These are phyloP conservation scores for Durio zibethinus DNA, from an alignment of 345 rosid species.

Conservation along the genomic window DNA sequence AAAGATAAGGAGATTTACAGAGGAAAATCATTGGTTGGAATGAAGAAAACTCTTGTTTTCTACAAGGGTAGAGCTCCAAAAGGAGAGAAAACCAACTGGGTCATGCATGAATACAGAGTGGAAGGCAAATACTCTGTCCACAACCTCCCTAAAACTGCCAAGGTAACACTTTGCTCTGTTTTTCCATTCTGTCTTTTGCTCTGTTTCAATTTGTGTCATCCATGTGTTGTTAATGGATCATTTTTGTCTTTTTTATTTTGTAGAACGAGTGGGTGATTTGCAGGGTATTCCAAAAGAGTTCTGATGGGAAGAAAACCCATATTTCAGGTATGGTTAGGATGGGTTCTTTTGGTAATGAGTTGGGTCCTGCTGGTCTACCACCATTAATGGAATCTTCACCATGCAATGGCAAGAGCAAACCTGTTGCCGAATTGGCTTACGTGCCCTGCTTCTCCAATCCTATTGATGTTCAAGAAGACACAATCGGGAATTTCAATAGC, in stretches of 20 bases:
- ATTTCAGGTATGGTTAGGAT: conserved; percentile 41
- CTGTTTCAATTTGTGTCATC: not conserved
- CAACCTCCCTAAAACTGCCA: conserved; percentile 74
- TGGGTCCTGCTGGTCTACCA: conserved; percentile 46
- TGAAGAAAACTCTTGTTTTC: conserved; percentile 93
- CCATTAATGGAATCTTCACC: conserved; percentile 63
- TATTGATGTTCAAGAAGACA: conserved; percentile 22
- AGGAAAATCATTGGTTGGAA: conserved; percentile 76
- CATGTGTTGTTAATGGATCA: not conserved
- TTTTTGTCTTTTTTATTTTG: not conserved
- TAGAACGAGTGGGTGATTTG: conserved; percentile 96
- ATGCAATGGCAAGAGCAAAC: conserved; percentile 27
- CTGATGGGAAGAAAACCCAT: conserved; percentile 68
- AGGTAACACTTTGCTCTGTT: conserved; percentile 38
- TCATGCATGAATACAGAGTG: conserved; percentile 84
- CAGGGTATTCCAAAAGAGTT: conserved; percentile 75
- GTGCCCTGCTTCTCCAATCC: conserved; percentile 86
- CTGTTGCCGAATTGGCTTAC: conserved; percentile 37
- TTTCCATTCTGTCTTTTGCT: not conserved
- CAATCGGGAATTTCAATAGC: conserved; percentile 33
- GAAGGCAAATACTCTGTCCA: conserved; percentile 71
- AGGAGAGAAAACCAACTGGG: conserved; percentile 84
- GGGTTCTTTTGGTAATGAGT: conserved; percentile 41
- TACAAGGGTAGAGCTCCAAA: conserved; percentile 92
- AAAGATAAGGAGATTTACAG: conserved; percentile 79